Conservation (phyloP, 1,139 yeast genomes). For the Yamadazyma atlantica region DNA sequence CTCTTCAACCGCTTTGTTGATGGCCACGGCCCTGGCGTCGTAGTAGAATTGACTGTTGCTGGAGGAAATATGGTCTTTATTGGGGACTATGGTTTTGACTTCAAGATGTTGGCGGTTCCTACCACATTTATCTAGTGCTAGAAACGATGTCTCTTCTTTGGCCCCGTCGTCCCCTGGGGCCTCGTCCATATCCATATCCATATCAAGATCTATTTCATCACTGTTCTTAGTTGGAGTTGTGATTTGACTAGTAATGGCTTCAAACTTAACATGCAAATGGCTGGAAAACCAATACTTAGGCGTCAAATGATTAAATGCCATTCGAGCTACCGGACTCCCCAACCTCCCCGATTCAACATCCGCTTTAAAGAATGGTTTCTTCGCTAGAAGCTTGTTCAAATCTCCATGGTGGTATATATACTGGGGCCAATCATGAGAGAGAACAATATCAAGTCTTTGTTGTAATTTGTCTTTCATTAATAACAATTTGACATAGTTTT, state of each 20-base stretch:
- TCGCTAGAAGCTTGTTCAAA: slow-evolving; percentile 39
- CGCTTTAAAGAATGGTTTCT: slow-evolving; percentile 64
- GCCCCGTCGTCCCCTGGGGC: slow-evolving; percentile 4
- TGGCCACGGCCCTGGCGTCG: slow-evolving; percentile 49
- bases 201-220: slow-evolving; percentile 26
- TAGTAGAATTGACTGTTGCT: slow-evolving; percentile 24
- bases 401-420: slow-evolving; percentile 73
- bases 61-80: slow-evolving; percentile 11
- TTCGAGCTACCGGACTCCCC: slow-evolving; percentile 76
- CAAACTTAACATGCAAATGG: slow-evolving; percentile 78
- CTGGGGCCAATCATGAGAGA: slow-evolving; percentile 96
- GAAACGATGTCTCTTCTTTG: slow-evolving; percentile 49
- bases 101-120: slow-evolving; percentile 13
- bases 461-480: slow-evolving; percentile 21
- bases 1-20: slow-evolving; percentile 44
- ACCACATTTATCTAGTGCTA: slow-evolving; percentile 81
- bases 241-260: slow-evolving; percentile 44
- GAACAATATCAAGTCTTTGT: slow-evolving; percentile 45
- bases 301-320: slow-evolving; percentile 49
- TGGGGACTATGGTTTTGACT: slow-evolving; percentile 8
- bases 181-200: slow-evolving; percentile 21
- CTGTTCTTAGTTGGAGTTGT: slow-evolving; percentile 12
- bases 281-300: slow-evolving; percentile 87
- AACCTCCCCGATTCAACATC: slow-evolving; percentile 62
- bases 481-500: slow-evolving; percentile 58